phyloP scores from a whole-genome alignment of 768 basidiomycete genomes.

The Podaxis sp. region DNA sequence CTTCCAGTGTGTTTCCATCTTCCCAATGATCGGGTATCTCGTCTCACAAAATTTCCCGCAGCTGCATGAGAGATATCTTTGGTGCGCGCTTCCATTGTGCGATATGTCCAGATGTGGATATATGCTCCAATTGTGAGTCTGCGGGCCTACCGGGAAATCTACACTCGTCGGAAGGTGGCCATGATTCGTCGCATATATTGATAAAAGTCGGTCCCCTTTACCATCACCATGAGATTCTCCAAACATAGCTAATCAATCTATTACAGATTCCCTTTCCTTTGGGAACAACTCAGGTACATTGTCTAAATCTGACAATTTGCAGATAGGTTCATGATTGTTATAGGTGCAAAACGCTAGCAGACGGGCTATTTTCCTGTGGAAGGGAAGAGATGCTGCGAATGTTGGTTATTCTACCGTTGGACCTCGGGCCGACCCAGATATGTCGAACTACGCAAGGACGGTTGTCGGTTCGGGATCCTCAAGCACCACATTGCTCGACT shows the following conservation, averaged over 20 bases:
- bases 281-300: constrained; percentile 59
- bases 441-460: constrained; percentile 66
- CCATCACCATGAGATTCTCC: not conserved
- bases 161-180: constrained; percentile 74
- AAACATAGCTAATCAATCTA: constrained; percentile 1
- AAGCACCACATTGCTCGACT: constrained; percentile 32
- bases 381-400: constrained; percentile 68
- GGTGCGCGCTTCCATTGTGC: constrained; percentile 94
- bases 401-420: constrained; percentile 46
- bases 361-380: constrained; percentile 75
- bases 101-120: constrained; percentile 81
- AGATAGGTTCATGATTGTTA: not conserved
- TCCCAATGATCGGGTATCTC: not conserved
- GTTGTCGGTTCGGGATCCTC: constrained; percentile 52
- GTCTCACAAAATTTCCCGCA: constrained; percentile 28
- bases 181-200: constrained; percentile 86
- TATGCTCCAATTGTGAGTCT: constrained; percentile 85
- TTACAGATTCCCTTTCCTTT: constrained; percentile 83
- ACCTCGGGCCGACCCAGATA: constrained; percentile 56
- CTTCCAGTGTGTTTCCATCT: constrained; percentile 62
- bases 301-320: not conserved
- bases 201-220: constrained; percentile 66
- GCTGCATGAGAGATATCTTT: constrained; percentile 86
- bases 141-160: constrained; percentile 83
- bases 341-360: constrained; percentile 69